phyloP scores from a whole-genome alignment of 2,329 filamentous ascomycete genomes.

The Colletotrichum liaoningense region DNA sequence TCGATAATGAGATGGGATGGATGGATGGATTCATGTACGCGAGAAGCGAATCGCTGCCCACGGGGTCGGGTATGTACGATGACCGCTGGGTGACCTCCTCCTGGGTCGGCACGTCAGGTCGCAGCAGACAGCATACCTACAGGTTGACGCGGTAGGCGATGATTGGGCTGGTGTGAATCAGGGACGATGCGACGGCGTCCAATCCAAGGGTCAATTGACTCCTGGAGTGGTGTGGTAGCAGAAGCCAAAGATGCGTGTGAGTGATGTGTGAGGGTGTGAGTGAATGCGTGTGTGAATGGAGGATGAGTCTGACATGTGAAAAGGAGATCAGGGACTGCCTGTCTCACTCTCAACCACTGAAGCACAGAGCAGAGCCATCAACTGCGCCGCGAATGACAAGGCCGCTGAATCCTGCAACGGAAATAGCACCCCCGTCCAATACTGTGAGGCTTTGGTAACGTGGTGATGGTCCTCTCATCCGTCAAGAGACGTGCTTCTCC shows the following conservation, averaged over 20 bases:
- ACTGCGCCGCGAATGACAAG: neutral
- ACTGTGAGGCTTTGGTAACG: neutral
- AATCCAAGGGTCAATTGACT: constrained; percentile 26
- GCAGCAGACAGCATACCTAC: constrained; percentile 6
- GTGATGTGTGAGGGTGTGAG: neutral
- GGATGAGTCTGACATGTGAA: constrained; percentile 27
- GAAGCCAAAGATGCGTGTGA: neutral
- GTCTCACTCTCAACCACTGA: neutral
- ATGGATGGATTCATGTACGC: constrained; percentile 1
- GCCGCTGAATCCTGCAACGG: constrained; percentile 22
- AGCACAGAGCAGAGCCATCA: neutral
- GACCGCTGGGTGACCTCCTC: neutral
- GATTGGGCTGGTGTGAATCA: constrained; percentile 29
- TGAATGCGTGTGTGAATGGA: neutral
- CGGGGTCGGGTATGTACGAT: constrained; percentile 24
- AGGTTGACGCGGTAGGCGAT: constrained; percentile 27
- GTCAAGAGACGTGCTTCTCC: neutral
- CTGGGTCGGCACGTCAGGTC: neutral
- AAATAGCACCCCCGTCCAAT: constrained; percentile 26
- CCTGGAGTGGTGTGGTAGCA: constrained; percentile 16
- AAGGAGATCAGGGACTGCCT: constrained; percentile 1
- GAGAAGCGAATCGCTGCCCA: constrained; percentile 14
- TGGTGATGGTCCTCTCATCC: constrained; percentile 10
- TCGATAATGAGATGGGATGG: neutral
- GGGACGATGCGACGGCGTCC: constrained; percentile 13